Evolutionary conservation across 192 early-diverging fungal genomes (phyloP).

Genomic region (Chytriomyces confervae): DNA sequence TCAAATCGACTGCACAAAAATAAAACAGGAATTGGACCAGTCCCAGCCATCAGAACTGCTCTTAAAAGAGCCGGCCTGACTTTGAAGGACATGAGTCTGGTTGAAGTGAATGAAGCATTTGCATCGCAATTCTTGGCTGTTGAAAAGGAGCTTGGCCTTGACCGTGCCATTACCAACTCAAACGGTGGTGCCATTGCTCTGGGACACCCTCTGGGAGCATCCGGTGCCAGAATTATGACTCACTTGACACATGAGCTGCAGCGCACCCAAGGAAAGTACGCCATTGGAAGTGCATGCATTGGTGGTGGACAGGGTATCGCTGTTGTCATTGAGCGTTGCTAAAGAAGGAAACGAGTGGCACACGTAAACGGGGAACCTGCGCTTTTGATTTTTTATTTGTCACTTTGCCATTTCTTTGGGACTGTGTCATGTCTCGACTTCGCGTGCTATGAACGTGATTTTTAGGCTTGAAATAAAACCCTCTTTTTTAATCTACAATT

Average conservation of each 20-base stretch:
- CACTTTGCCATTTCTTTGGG: background rate
- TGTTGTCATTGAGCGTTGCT: constrained; percentile 69
- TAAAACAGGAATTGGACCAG: constrained; percentile 80
- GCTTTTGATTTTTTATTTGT: background rate
- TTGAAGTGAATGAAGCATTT: constrained; percentile 99
- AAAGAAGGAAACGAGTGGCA: background rate
- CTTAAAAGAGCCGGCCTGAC: constrained; percentile 79
- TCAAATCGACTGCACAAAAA: too few species aligned
- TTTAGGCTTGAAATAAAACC: too few species aligned
- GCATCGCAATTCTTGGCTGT: constrained; percentile 89
- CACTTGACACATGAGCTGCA: constrained; percentile 87
- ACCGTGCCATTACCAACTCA: constrained; percentile 78
- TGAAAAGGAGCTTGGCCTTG: constrained; percentile 85
- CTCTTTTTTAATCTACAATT: background rate
- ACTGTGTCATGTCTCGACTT: background rate
- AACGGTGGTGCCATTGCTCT: constrained; percentile 94
- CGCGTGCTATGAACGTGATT: too few species aligned
- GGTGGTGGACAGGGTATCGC: constrained; percentile 91
- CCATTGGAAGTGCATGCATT: constrained; percentile 93
- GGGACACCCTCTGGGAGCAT: constrained; percentile 92
- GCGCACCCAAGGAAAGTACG: constrained; percentile 82
- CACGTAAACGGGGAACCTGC: too few species aligned
- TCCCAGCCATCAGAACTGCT: constrained; percentile 84
- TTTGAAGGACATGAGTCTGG: constrained; percentile 84
- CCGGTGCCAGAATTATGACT: constrained; percentile 90